Conservation (phyloP, 73 alveolate genomes). For the Symbiodinium pilosum region DNA sequence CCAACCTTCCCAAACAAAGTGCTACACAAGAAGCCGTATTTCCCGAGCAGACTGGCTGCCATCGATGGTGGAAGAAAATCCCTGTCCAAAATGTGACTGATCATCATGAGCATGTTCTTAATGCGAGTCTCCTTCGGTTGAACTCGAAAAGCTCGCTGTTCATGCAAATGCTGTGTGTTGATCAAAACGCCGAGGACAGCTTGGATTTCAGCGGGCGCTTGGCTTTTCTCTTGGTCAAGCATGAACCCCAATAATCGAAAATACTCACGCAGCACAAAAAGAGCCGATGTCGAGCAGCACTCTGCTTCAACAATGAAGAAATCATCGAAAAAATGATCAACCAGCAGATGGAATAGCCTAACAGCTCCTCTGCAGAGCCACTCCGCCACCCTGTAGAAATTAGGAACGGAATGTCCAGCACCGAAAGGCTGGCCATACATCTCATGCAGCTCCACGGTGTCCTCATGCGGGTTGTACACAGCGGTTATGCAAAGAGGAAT, state of each 20-base stretch:
- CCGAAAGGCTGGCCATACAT: conserved; percentile 39
- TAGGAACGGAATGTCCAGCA: conserved; percentile 22
- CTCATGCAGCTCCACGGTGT: neutral
- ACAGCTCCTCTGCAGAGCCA: neutral
- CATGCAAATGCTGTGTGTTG: neutral
- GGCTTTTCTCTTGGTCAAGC: conserved; percentile 1
- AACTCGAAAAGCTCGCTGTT: neutral
- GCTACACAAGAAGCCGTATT: conserved; percentile 15
- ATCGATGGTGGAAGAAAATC: neutral
- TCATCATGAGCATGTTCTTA: neutral
- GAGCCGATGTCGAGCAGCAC: neutral
- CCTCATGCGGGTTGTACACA: neutral
- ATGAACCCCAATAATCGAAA: neutral
- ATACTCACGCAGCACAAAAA: neutral
- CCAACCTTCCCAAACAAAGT: conserved; percentile 42
- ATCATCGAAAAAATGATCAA: conserved; percentile 49
- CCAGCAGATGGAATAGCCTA: neutral
- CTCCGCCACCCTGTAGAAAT: conserved; percentile 47
- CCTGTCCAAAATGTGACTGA: neutral
- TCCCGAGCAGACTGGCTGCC: conserved; percentile 31
- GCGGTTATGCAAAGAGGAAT: neutral
- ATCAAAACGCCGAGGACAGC: neutral
- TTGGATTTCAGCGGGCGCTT: neutral
- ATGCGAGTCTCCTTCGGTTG: neutral
- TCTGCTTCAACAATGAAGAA: neutral